These are phyloP conservation scores for Fusarium marasasianum DNA, from an alignment of 2,329 filamentous ascomycete genomes.

Conservation along the genomic window DNA sequence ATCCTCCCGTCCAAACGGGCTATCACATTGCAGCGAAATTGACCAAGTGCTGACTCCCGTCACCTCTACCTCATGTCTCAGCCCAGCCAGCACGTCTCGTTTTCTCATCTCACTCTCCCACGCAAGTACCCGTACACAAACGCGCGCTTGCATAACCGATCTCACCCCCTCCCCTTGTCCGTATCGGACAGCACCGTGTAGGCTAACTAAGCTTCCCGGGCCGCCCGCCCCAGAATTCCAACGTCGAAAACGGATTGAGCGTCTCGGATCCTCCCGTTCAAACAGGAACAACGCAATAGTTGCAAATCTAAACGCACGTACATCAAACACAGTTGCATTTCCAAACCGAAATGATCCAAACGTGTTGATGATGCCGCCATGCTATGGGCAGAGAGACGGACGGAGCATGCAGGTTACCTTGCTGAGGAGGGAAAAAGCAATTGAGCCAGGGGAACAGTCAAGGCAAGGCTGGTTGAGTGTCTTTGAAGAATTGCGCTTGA, in stretches of 20 bases:
- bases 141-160: neutral
- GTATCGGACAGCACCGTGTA: too few species aligned
- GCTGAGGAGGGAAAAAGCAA: neutral
- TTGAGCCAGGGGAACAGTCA: neutral
- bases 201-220: neutral
- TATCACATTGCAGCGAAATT: neutral
- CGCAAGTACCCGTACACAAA: neutral
- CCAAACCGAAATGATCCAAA: neutral
- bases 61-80: neutral
- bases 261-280: neutral
- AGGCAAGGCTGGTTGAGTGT: neutral
- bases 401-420: neutral
- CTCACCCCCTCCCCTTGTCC: neutral
- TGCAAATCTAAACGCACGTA: neutral
- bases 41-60: neutral
- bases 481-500: neutral
- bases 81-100: neutral
- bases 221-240: neutral
- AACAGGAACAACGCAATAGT: rapidly evolving
- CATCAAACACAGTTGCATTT: rapidly evolving
- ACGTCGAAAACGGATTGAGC: neutral
- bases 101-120: neutral
- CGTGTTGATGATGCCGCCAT: neutral
- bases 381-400: neutral
- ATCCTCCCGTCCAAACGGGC: neutral